Evolutionary conservation across 345 rosid species (phyloP).

Genomic region (Eucalyptus leucophloia): DNA sequence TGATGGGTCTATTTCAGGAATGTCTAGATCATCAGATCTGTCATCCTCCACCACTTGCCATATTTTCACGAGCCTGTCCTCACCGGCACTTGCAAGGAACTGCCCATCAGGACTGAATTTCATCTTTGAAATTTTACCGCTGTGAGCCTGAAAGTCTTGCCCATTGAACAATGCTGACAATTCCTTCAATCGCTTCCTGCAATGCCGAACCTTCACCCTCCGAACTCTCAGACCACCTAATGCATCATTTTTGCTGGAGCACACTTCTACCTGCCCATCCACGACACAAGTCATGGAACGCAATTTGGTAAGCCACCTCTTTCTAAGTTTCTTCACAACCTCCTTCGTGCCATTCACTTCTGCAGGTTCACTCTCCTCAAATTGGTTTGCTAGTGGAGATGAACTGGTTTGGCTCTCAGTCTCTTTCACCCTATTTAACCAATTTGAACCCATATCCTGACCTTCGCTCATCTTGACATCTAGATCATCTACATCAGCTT

Average conservation of each 20-base stretch:
- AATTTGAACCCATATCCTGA: not conserved
- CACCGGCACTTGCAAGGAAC: conserved; percentile 73
- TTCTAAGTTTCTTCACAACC: conserved; percentile 28
- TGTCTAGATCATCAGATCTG: conserved; percentile 41
- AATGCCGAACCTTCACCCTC: conserved; percentile 62
- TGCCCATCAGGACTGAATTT: conserved; percentile 79
- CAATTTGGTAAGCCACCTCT: conserved; percentile 51
- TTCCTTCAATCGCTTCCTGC: conserved; percentile 46
- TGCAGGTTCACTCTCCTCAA: not conserved
- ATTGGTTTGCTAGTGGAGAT: not conserved
- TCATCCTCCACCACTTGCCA: conserved; percentile 71
- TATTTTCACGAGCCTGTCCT: conserved; percentile 47
- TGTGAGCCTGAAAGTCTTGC: conserved; percentile 74
- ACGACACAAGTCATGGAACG: conserved; percentile 42
- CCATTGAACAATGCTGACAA: conserved; percentile 63
- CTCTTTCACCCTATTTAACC: not conserved
- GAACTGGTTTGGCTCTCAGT: not conserved
- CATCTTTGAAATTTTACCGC: conserved; percentile 60
- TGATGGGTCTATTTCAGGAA: conserved; percentile 67
- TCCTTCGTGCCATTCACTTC: conserved; percentile 3
- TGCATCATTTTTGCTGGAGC: conserved; percentile 9
- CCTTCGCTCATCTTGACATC: not conserved
- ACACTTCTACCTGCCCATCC: conserved; percentile 23
- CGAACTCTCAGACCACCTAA: conserved; percentile 18
- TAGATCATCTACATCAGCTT: conserved; percentile 6